These are phyloP conservation scores for Cryphonectria japonica DNA, from an alignment of 2,329 filamentous ascomycete species.

Conservation along the genomic window DNA sequence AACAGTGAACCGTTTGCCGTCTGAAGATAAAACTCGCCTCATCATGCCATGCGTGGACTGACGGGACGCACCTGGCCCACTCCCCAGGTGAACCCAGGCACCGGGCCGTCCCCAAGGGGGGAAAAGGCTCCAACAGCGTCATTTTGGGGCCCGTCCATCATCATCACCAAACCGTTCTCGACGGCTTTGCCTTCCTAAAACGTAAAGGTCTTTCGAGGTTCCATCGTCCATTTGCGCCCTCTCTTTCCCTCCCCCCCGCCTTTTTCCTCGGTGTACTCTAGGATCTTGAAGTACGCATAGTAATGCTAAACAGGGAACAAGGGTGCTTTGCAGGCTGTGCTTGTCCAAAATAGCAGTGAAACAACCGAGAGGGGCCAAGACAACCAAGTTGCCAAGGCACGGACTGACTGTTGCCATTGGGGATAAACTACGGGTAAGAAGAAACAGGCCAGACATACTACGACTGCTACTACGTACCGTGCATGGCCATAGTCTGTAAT, in stretches of 20 bases:
- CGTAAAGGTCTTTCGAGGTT: background rate
- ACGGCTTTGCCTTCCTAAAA: conserved; percentile 22
- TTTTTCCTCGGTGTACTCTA: conserved; percentile 16
- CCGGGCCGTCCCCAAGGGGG: conserved; percentile 7
- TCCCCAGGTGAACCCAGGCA: background rate
- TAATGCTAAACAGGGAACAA: conserved; percentile 13
- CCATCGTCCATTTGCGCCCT: conserved; percentile 4
- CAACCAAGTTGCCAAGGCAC: background rate
- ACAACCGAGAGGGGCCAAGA: conserved; percentile 22
- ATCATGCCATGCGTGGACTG: conserved; percentile 23
- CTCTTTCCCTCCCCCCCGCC: background rate
- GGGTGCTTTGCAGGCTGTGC: conserved; percentile 15
- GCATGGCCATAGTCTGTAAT: background rate
- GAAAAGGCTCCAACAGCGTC: background rate
- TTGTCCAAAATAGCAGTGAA: conserved; percentile 27
- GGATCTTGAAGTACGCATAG: conserved; percentile 18
- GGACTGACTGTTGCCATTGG: background rate
- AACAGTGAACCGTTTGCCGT: background rate
- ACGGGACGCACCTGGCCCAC: conserved; percentile 3
- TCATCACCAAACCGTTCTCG: conserved; percentile 11
- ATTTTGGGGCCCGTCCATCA: conserved; percentile 4
- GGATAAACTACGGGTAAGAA: background rate
- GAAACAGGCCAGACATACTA: background rate
- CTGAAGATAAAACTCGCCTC: conserved; percentile 8
- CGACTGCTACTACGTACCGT: background rate